Percentiles rank a stretch among this genome's conserved stretches.
Conservation (phyloP, 1,284 basidiomycete species). For the Cystobasidium slooffiae region DNA sequence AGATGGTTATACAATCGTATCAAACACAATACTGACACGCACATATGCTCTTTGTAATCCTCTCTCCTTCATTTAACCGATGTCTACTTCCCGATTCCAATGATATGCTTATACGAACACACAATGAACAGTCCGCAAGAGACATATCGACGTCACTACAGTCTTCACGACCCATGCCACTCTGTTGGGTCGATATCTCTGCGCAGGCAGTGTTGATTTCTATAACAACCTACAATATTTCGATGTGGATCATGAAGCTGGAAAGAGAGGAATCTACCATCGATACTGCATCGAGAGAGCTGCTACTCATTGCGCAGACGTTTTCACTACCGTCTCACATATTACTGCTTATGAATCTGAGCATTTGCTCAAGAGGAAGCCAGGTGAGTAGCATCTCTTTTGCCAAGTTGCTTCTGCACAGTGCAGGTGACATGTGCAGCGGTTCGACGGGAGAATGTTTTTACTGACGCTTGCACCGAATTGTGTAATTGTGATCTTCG, state of each 20-base stretch:
- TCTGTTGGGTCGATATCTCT: slow-evolving; percentile 94
- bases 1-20: not conserved
- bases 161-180: slow-evolving; percentile 97
- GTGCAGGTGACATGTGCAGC: too few species aligned
- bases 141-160: slow-evolving; percentile 96
- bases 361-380: slow-evolving; percentile 94
- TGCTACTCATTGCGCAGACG: slow-evolving; percentile 91
- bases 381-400: slow-evolving; percentile 57
- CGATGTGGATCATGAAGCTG: slow-evolving; percentile 98
- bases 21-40: not conserved
- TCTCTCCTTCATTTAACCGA: not conserved
- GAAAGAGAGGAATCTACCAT: slow-evolving; percentile 90
- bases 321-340: slow-evolving; percentile 97
- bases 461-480: not conserved
- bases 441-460: too few species aligned
- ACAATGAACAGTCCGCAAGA: slow-evolving; percentile 66
- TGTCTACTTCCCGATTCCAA: not conserved
- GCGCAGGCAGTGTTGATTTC: slow-evolving; percentile 95
- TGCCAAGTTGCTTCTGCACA: too few species aligned
- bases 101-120: not conserved
- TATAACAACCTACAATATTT: slow-evolving; percentile 99
- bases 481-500: not conserved
- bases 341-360: slow-evolving; percentile 97
- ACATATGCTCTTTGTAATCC: not conserved
- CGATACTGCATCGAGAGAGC: slow-evolving; percentile 95